These are phyloP conservation scores for Diatrype stigma DNA, from an alignment of 2,329 filamentous ascomycete species.

Conservation along the genomic window DNA sequence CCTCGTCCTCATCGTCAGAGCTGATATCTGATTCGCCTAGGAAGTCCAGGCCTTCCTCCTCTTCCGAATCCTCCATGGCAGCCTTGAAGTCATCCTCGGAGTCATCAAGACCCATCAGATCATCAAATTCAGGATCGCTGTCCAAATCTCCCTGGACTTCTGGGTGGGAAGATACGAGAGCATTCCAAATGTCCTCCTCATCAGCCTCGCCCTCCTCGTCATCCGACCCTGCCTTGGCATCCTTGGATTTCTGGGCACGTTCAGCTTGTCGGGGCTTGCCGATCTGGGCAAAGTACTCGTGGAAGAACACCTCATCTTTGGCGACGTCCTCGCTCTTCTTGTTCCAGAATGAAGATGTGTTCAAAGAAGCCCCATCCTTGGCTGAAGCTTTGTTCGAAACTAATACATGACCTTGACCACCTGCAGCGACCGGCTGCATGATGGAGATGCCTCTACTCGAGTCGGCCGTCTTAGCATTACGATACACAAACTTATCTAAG, in stretches of 20 bases:
- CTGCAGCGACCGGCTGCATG: conserved; percentile 80
- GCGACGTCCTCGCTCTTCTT: conserved; percentile 84
- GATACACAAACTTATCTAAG: conserved; percentile 97
- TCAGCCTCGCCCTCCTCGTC: conserved; percentile 46
- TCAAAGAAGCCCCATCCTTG: conserved; percentile 51
- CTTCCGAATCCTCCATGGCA: conserved; percentile 39
- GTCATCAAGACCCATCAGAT: conserved; percentile 35
- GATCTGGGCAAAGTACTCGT: conserved; percentile 84
- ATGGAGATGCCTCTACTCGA: conserved; percentile 76
- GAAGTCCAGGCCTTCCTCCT: conserved; percentile 31
- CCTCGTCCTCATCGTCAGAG: conserved; percentile 37
- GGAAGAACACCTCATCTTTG: conserved; percentile 95
- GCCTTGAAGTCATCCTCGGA: conserved; percentile 48
- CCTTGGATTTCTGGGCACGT: conserved; percentile 53
- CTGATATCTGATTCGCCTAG: conserved; percentile 29
- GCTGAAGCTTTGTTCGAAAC: conserved; percentile 46
- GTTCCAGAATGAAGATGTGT: conserved; percentile 86
- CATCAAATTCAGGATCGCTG: conserved; percentile 42
- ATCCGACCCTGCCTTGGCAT: conserved; percentile 39
- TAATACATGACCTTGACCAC: conserved; percentile 52
- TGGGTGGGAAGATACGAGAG: conserved; percentile 74
- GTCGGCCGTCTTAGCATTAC: conserved; percentile 74
- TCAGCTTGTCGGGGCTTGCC: conserved; percentile 58
- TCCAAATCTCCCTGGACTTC: conserved; percentile 67
- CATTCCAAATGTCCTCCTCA: conserved; percentile 88